A percentile compares a stretch with the other conserved stretches of the same genome.
Conservation (phyloP, 2,329 filamentous ascomycete species). For the Clarireedia homoeocarpa region DNA sequence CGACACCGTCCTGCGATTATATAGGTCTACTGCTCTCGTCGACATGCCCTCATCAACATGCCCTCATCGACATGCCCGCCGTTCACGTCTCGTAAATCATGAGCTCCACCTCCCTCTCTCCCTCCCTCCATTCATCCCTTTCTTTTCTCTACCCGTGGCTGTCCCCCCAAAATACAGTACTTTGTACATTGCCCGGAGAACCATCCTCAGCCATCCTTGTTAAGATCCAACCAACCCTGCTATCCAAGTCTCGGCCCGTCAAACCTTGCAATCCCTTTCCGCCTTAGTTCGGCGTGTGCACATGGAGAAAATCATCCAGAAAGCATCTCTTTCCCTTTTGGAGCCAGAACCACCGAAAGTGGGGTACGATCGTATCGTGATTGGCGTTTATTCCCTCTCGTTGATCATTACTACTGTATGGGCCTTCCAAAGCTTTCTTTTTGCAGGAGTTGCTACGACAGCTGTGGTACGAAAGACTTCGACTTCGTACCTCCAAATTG, state of each 20-base stretch:
- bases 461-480: too few species aligned
- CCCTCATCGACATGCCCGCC: too few species aligned
- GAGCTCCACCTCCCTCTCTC: too few species aligned
- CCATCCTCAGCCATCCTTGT: background rate
- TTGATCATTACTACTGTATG: background rate
- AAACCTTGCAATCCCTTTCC: background rate
- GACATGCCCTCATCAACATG: too few species aligned
- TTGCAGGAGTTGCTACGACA: background rate
- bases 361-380: conserved; percentile 1
- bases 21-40: too few species aligned
- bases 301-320: conserved; percentile 1
- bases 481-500: too few species aligned
- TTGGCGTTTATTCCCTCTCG: conserved; percentile 2
- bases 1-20: too few species aligned
- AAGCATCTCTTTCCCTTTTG: background rate
- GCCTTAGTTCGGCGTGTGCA: background rate
- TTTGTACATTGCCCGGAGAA: background rate
- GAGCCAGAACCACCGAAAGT: background rate
- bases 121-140: too few species aligned
- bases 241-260: conserved; percentile 1
- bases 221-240: background rate
- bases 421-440: background rate
- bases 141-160: too few species aligned
- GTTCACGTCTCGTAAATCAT: too few species aligned
- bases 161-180: background rate